These are phyloP conservation scores for Diplodia mutila DNA, from an alignment of 2,329 filamentous ascomycete genomes.

Conservation along the genomic window DNA sequence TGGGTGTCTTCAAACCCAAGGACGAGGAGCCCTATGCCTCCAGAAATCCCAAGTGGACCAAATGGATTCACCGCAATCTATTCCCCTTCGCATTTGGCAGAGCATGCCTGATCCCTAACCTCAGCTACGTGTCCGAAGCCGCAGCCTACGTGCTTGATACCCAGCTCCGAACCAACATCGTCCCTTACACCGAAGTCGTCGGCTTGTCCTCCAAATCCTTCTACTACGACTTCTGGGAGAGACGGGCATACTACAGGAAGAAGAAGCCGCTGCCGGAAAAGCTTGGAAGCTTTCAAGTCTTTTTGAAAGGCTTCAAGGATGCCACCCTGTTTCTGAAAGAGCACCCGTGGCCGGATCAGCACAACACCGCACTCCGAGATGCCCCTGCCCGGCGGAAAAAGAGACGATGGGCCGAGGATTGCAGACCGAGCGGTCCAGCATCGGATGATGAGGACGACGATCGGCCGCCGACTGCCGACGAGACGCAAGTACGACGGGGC, in stretches of 20 bases:
- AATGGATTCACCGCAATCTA: slow-evolving; percentile 97
- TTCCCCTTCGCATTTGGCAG: slow-evolving; percentile 97
- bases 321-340: slow-evolving; percentile 94
- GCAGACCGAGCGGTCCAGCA: slow-evolving; percentile 67
- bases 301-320: slow-evolving; percentile 95
- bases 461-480: slow-evolving; percentile 41
- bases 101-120: slow-evolving; percentile 93
- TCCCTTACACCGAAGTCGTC: slow-evolving; percentile 95
- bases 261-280: slow-evolving; percentile 87
- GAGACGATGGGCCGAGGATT: slow-evolving; percentile 75
- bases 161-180: slow-evolving; percentile 86
- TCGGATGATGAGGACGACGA: slow-evolving; percentile 67
- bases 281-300: slow-evolving; percentile 94
- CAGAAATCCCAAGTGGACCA: slow-evolving; percentile 98
- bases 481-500: slow-evolving; percentile 58
- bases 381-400: slow-evolving; percentile 70
- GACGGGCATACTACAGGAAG: slow-evolving; percentile 83
- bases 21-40: slow-evolving; percentile 98
- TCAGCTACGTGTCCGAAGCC: slow-evolving; percentile 97
- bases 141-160: slow-evolving; percentile 94
- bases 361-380: slow-evolving; percentile 67
- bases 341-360: slow-evolving; percentile 95
- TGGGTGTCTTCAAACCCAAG: slow-evolving; percentile 98
- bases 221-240: slow-evolving; percentile 97
- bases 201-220: slow-evolving; percentile 95